Percentiles rank a stretch among this genome's conserved stretches.
These are phyloP conservation scores for Dinochytrium kinnereticum DNA, from an alignment of 371 early-diverging fungal species.

Conservation along the genomic window DNA sequence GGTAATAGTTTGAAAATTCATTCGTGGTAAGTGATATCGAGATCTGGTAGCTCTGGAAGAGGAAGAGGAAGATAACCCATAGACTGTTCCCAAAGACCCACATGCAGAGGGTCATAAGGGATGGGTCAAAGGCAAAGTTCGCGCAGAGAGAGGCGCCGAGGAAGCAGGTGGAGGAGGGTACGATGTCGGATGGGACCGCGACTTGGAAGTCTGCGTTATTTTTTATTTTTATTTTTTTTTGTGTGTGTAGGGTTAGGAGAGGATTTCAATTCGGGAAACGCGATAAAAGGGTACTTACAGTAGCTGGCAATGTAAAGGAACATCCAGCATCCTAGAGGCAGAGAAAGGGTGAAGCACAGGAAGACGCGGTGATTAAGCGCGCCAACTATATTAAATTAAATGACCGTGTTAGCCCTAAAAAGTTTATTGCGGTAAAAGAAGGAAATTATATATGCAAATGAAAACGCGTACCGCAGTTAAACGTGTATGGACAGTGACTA, in stretches of 20 bases:
- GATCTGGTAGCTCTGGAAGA: constrained; percentile 81
- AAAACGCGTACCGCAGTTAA: constrained; percentile 52
- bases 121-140: constrained; percentile 74
- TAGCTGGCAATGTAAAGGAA: constrained; percentile 62
- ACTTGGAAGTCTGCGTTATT: constrained; percentile 33
- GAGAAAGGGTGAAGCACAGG: constrained; percentile 72
- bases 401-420: no score
- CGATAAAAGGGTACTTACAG: constrained; percentile 61
- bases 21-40: constrained; percentile 85
- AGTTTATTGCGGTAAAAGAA: no score
- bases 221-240: background rate
- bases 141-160: constrained; percentile 70
- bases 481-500: constrained; percentile 96
- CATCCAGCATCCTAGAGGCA: constrained; percentile 47
- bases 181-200: constrained; percentile 36
- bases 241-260: background rate
- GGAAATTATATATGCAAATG: background rate
- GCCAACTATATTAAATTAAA: no score
- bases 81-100: constrained; percentile 77
- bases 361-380: constrained; percentile 84
- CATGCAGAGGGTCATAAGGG: constrained; percentile 67
- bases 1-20: constrained; percentile 75
- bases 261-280: background rate
- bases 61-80: constrained; percentile 81
- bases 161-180: constrained; percentile 45